Evolutionary conservation across 352 stramenopile species (phyloP), one percentile per base, ranked within the genome.

Genomic region (Pythium aphanidermatum): DNA sequence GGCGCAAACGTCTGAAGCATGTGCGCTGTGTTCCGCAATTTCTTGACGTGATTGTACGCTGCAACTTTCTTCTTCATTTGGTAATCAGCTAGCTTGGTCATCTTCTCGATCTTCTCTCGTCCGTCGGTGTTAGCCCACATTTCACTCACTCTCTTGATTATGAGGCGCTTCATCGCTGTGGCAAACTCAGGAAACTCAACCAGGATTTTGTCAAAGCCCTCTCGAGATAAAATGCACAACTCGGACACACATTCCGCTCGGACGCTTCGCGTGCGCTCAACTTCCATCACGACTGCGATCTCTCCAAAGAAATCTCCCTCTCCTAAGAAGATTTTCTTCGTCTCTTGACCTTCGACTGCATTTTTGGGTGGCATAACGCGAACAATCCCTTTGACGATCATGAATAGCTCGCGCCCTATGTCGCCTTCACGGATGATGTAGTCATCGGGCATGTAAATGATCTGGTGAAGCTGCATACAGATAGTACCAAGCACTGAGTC

Each of bases 351-450:
- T 1, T 34, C 9, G 14, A 50, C 50, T 16, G 46, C 58, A 4
- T 45, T 55, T 8, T 74, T 63, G 2, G 60, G 66, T n/a, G 71
- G 71, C 45, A 83, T 58, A 19, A 83, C 67, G 0, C 66, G 60
- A 4, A 86, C 68, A 27, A 83, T 78, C 3, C 74, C 74, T 52
- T 86, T 86, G 39, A 82, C 65, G 46, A 86, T 77, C 68, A 83
- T 81, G 47, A 83, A 86, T 12, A 86, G 33, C 45, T 86, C 74
- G 24, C 74, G 77, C 10, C 71, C 71, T 36, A 82, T 83, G 30
- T 86, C 74, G 3, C 68, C 71, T 46, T 86, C 69, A 35, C 50
- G 64, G 41, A 84, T 81, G 45, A 84, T 75, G 33, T 64, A 75
- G 51, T 81, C 71, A 24, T 76, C 69, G 0, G 71, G 65, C 69